Conservation (phyloP, 371 early-diverging fungal genomes). For the Funneliformis caledonium region DNA sequence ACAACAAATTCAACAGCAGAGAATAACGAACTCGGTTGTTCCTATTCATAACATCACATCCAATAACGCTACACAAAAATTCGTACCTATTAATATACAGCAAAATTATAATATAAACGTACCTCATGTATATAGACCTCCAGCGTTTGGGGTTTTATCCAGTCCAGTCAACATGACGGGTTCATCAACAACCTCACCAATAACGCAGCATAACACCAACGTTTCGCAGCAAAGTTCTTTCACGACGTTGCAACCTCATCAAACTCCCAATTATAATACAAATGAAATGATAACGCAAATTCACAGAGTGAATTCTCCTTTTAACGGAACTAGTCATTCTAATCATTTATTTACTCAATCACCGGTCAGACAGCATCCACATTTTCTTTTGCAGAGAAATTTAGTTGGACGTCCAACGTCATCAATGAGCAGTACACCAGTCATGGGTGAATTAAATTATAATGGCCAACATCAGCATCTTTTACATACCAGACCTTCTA, state of each 20-base stretch:
- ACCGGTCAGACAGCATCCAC: neutral
- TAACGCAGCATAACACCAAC: neutral
- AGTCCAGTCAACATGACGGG: neutral
- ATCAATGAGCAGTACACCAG: neutral
- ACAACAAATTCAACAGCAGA: conserved; percentile 9
- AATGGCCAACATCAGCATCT: neutral
- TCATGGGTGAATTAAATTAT: neutral
- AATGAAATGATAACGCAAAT: neutral
- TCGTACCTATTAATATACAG: neutral
- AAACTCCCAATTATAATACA: neutral
- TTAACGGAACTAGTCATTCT: neutral
- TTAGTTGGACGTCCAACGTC: neutral
- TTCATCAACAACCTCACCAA: neutral
- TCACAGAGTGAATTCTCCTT: neutral
- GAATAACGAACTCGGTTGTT: neutral
- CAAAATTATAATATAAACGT: neutral
- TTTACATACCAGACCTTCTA: neutral
- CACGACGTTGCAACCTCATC: neutral
- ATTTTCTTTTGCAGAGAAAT: neutral
- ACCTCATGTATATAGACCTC: neutral
- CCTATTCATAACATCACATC: neutral
- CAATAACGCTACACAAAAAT: neutral
- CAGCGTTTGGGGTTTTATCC: neutral
- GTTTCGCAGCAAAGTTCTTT: neutral
- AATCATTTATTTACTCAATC: neutral